Evolutionary conservation across 2,329 filamentous ascomycete genomes (phyloP).

Genomic region (Emericellopsis atlantica): DNA sequence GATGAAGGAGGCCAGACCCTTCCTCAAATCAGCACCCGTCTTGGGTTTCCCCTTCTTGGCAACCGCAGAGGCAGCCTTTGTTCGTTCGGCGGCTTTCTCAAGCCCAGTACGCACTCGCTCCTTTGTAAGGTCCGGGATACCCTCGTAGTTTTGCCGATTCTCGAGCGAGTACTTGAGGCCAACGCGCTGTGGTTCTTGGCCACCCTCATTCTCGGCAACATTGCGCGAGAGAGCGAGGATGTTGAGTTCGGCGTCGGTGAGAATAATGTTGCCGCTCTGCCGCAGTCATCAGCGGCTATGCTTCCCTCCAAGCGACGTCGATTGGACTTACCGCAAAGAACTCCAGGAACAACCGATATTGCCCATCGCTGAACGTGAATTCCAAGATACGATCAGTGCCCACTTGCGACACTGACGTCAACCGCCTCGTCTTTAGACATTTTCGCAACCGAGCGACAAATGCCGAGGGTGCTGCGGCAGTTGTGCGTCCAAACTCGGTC

Average conservation of each 20-base stretch:
- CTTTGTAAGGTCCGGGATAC: slow-evolving; percentile 61
- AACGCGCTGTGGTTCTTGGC: slow-evolving; percentile 64
- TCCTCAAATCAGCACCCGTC: slow-evolving; percentile 61
- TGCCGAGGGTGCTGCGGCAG: slow-evolving; percentile 68
- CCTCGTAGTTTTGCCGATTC: slow-evolving; percentile 71
- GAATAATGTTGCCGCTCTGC: slow-evolving; percentile 75
- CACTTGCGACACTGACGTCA: slow-evolving; percentile 72
- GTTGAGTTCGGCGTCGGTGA: slow-evolving; percentile 75
- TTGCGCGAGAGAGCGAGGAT: slow-evolving; percentile 72
- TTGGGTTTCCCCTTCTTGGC: slow-evolving; percentile 62
- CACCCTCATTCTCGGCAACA: slow-evolving; percentile 65
- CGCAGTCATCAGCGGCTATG: not conserved
- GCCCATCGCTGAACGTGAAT: slow-evolving; percentile 82
- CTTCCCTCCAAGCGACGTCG: not conserved
- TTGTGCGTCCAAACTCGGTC: slow-evolving; percentile 79
- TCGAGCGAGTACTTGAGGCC: slow-evolving; percentile 71
- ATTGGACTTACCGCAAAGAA: slow-evolving; percentile 59
- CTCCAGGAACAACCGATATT: slow-evolving; percentile 78
- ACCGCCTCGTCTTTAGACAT: slow-evolving; percentile 71
- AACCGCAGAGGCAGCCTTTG: slow-evolving; percentile 27
- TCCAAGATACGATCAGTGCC: slow-evolving; percentile 91
- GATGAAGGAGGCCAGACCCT: slow-evolving; percentile 70
- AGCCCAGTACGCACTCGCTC: slow-evolving; percentile 61
- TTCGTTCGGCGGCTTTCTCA: slow-evolving; percentile 48
- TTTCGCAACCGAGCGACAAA: slow-evolving; percentile 84